These are phyloP conservation scores for Backusella psychrophila DNA, from an alignment of 192 early-diverging fungal species.

Conservation along the genomic window DNA sequence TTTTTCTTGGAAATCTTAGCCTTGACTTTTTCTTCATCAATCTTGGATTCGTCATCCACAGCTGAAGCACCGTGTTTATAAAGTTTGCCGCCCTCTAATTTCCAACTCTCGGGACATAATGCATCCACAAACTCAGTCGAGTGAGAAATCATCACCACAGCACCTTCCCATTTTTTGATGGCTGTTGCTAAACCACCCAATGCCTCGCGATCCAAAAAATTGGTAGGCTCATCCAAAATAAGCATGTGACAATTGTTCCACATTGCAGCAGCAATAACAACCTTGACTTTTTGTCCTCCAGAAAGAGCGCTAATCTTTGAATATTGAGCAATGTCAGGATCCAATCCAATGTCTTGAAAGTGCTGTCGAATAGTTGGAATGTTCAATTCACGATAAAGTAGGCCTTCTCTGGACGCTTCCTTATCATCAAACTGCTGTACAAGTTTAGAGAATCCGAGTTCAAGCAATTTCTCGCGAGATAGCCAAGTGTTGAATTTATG, in stretches of 20 bases:
- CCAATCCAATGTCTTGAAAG: constrained; percentile 71
- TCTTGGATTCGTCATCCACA: constrained; percentile 40
- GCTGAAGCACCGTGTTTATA: constrained; percentile 43
- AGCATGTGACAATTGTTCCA: constrained; percentile 86
- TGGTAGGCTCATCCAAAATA: constrained; percentile 66
- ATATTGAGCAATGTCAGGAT: constrained; percentile 75
- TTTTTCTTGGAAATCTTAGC: constrained; percentile 53
- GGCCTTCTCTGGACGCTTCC: constrained; percentile 72
- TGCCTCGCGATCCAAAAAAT: constrained; percentile 75
- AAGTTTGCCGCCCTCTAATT: constrained; percentile 55
- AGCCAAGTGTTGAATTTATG: constrained; percentile 71
- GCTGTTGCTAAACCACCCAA: constrained; percentile 72
- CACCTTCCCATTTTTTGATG: constrained; percentile 71
- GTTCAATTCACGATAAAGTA: constrained; percentile 68
- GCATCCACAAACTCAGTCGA: constrained; percentile 69
- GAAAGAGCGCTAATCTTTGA: constrained; percentile 72
- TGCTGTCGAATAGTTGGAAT: constrained; percentile 64
- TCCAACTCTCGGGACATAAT: constrained; percentile 71
- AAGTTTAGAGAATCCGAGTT: constrained; percentile 73
- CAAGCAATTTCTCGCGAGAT: constrained; percentile 63
- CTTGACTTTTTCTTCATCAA: constrained; percentile 45
- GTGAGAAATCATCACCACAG: constrained; percentile 83
- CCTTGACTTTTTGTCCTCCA: constrained; percentile 86
- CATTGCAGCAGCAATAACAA: constrained; percentile 81
- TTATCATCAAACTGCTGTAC: constrained; percentile 78